Base-by-base conservation (phyloP, 441 rosid genomes). In the Jatropha multifida region DNA sequence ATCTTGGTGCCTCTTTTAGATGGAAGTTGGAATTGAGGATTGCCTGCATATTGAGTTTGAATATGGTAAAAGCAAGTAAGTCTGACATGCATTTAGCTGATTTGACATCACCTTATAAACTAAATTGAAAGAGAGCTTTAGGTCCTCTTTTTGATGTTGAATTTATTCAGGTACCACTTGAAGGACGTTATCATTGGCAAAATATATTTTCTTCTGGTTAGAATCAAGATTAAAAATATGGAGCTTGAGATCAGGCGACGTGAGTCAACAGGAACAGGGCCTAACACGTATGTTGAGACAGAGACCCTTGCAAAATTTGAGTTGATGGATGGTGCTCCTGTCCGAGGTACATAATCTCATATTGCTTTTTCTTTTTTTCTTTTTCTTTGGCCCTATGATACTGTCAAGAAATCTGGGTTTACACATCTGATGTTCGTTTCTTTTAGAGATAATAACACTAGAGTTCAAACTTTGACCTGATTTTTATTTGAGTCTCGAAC, bases 11-110 rank as follows among this genome's bases (percentile, higher is more conserved):
- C 44, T 63, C 46, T 54, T 81, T 74, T 84, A 94, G 98, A 94
- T 96, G 99, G 99, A 96, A 91, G 98, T 96, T 69, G 99, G 99
- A 70, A 94, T 96, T 5, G 98, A 94, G 82, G 98, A 96, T 70
- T 96, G 99, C 80, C 80, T 96, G n/a, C 99, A 96, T 79, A 96
- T 96, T n/a, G 99, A 92, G 85, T 96, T 96, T 78, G 98, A 96
- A 83, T 96, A 94, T 90, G 89, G 88, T 61, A 94, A 96, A 88
- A 96, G 96, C 99, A 96, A 96, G 99, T 96, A 85, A 85, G 99
- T 80, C 56, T 52, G 72, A 78, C 46, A 11, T 38, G 56, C 27
- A n/a, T 18, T 18, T 26, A 15, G 7, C 48, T 46, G 7, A 40
- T 18, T 70, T 48, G 7, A 27, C 54, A 56, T 32, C 38, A 20